phyloP scores from a whole-genome alignment of 768 basidiomycete species.

The Hygrophorus pudorinus region DNA sequence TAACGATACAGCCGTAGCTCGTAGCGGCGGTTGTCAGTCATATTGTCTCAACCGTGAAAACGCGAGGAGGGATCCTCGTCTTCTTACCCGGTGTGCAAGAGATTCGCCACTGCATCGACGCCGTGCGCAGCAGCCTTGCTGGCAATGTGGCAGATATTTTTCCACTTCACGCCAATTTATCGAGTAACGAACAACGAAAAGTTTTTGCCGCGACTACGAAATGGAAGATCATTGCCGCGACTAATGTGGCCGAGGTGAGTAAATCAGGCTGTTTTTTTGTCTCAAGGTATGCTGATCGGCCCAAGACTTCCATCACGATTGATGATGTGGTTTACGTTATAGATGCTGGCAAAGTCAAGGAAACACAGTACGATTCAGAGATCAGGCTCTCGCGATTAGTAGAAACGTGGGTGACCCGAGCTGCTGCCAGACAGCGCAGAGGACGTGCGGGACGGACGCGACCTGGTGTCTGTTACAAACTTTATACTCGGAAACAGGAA shows the following conservation, averaged over 20 bases:
- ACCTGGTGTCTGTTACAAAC: constrained; percentile 78
- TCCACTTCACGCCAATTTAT: constrained; percentile 84
- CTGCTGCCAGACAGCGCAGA: constrained; percentile 73
- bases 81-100: constrained; percentile 91
- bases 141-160: constrained; percentile 42
- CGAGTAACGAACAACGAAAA: constrained; percentile 70
- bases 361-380: constrained; percentile 63
- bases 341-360: constrained; percentile 80
- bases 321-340: constrained; percentile 83
- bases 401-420: constrained; percentile 71
- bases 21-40: constrained; percentile 57
- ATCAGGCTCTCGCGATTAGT: constrained; percentile 65
- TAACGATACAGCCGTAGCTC: constrained; percentile 29
- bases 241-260: constrained; percentile 82
- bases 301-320: constrained; percentile 81
- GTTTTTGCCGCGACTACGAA: constrained; percentile 56
- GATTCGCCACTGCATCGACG: constrained; percentile 67
- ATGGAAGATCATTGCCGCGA: constrained; percentile 83
- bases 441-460: constrained; percentile 87
- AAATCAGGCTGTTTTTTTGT: neutral
- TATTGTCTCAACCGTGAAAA: constrained; percentile 39
- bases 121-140: constrained; percentile 29
- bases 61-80: constrained; percentile 64
- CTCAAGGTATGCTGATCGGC: neutral
- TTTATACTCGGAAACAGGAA: constrained; percentile 72